Percentiles rank a stretch among this genome's conserved stretches.
These are phyloP conservation scores for Chlamydomonas applanata DNA, from an alignment of 139 green algal species.

Conservation along the genomic window DNA sequence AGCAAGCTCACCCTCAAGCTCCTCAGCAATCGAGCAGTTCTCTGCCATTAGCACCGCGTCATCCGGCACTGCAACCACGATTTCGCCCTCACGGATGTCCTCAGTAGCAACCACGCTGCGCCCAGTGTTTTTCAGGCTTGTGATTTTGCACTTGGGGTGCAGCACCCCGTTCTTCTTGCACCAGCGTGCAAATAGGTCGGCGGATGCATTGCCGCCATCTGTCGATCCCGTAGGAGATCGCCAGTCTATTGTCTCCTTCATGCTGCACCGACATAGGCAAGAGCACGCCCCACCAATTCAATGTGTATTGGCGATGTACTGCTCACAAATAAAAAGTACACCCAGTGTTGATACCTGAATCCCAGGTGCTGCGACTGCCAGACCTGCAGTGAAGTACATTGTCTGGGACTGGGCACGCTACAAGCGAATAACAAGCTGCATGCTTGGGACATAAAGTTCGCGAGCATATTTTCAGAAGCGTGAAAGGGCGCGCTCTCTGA, in stretches of 20 bases:
- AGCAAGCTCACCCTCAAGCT: conserved; percentile 45
- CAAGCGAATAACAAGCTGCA: no score
- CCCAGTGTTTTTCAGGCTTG: not conserved
- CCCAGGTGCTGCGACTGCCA: no score
- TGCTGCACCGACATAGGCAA: no score
- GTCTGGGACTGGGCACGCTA: no score
- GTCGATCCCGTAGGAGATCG: not conserved
- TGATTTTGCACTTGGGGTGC: conserved; percentile 13
- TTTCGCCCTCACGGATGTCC: conserved; percentile 19
- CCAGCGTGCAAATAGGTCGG: not conserved
- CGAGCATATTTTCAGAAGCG: no score
- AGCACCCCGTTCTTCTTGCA: not conserved
- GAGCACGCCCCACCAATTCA: no score
- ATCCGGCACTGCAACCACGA: conserved; percentile 58
- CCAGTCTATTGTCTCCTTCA: not conserved
- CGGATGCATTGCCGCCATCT: not conserved
- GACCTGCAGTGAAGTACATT: no score
- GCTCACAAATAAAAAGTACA: no score
- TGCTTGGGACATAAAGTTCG: no score
- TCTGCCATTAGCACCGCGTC: conserved; percentile 54
- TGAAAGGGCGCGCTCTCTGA: no score
- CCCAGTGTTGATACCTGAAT: no score
- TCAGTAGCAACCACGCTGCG: conserved; percentile 16
- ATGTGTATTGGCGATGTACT: no score
- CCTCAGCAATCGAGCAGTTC: conserved; percentile 37